Evolutionary conservation across 495 filamentous ascomycete species (phyloP).

Genomic region (Neurospora intermedia): DNA sequence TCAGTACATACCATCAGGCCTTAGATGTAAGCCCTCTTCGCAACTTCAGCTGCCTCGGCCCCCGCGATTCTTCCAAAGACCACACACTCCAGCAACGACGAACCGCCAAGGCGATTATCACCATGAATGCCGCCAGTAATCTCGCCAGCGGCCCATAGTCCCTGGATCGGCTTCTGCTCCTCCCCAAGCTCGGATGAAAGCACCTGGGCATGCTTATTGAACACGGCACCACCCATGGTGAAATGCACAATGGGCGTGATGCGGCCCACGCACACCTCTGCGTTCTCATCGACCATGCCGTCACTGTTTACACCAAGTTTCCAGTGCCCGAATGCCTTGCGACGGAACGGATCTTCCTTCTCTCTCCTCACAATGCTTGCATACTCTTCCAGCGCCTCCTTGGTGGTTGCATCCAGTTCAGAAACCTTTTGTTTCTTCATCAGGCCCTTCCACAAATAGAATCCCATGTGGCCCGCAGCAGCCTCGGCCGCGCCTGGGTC

Average conservation of each 20-base stretch:
- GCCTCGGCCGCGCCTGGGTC: conserved; percentile 45
- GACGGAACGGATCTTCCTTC: conserved; percentile 28
- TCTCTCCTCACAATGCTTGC: conserved; percentile 26
- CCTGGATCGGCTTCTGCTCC: conserved; percentile 25
- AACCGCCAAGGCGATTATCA: conserved; percentile 43
- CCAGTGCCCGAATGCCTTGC: conserved; percentile 45
- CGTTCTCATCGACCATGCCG: conserved; percentile 27
- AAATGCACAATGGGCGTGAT: conserved; percentile 53
- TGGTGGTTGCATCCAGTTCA: conserved; percentile 32
- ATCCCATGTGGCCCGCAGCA: conserved; percentile 42
- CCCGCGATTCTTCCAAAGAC: conserved; percentile 50
- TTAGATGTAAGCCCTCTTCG: neutral
- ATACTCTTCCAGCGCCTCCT: conserved; percentile 36
- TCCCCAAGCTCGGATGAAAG: conserved; percentile 19
- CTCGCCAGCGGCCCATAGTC: conserved; percentile 44
- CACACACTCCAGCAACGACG: conserved; percentile 44
- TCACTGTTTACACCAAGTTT: conserved; percentile 16
- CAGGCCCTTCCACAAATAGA: conserved; percentile 48
- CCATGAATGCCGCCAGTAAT: conserved; percentile 47
- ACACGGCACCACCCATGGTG: conserved; percentile 46
- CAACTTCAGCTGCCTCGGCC: conserved; percentile 10
- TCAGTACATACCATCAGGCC: neutral
- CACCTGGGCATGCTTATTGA: conserved; percentile 34
- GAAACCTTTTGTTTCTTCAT: conserved; percentile 39
- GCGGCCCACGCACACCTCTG: conserved; percentile 41